Conservation (phyloP, 2,329 filamentous ascomycete species). For the Fusarium lateritium region DNA sequence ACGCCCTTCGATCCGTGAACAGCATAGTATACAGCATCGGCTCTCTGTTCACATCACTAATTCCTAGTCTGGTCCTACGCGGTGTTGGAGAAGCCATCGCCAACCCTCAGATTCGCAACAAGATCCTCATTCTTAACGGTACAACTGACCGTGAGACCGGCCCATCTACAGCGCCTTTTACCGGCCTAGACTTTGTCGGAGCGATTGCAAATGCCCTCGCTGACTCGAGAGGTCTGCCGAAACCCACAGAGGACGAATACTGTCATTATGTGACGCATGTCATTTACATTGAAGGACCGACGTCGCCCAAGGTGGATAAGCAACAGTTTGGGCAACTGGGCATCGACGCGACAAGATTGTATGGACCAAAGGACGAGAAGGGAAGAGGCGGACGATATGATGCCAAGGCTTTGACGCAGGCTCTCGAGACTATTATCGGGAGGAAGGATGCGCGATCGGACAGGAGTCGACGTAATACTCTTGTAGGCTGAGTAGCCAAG, state of each 20-base stretch:
- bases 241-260: constrained; percentile 64
- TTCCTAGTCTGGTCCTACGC: constrained; percentile 83
- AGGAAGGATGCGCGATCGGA: constrained; percentile 58
- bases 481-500: constrained; percentile 50
- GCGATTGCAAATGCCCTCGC: constrained; percentile 83
- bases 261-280: constrained; percentile 85
- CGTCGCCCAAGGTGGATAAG: constrained; percentile 79
- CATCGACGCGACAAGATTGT: constrained; percentile 83
- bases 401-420: constrained; percentile 78
- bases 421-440: constrained; percentile 83
- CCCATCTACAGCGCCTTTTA: constrained; percentile 74
- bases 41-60: constrained; percentile 90
- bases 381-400: constrained; percentile 76
- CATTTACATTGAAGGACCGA: constrained; percentile 81
- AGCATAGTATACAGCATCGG: constrained; percentile 93
- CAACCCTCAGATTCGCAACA: constrained; percentile 67
- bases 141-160: constrained; percentile 90
- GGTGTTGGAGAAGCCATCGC: constrained; percentile 77
- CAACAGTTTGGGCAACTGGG: constrained; percentile 75
- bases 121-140: constrained; percentile 89
- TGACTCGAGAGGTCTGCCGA: constrained; percentile 70
- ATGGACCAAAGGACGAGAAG: constrained; percentile 72
- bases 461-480: constrained; percentile 62
- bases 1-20: constrained; percentile 74
- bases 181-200: constrained; percentile 84